Percentiles rank a stretch among this genome's conserved stretches.
phyloP scores from a whole-genome alignment of 805 yeast species.

The Candida parachauliodes region DNA sequence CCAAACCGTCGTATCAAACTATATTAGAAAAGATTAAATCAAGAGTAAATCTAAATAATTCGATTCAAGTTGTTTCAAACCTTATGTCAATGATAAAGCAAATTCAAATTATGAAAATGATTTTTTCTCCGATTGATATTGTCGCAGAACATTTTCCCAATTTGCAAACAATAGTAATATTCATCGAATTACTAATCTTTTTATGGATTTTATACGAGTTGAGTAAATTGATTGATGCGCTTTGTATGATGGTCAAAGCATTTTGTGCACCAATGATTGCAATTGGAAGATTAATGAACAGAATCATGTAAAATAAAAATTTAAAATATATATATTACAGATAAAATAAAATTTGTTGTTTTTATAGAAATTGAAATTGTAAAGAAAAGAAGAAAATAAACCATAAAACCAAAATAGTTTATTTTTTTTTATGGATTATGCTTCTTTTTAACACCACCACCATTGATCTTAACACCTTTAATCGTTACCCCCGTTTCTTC shows the following conservation, averaged over 20 bases:
- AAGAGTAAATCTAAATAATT: slow-evolving; percentile 12
- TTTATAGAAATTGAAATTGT: no score
- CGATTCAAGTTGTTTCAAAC: slow-evolving; percentile 26
- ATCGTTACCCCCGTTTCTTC: slow-evolving; percentile 44
- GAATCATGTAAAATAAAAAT: slow-evolving; percentile 26
- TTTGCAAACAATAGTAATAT: slow-evolving; percentile 37
- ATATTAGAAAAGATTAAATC: neutral
- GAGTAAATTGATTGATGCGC: slow-evolving; percentile 38
- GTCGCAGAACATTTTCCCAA: slow-evolving; percentile 34
- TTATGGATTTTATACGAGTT: slow-evolving; percentile 41
- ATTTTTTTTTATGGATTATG: neutral
- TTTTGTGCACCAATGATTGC: slow-evolving; percentile 47
- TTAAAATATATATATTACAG: slow-evolving; percentile 7
- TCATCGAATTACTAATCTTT: slow-evolving; percentile 35
- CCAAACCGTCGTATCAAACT: neutral
- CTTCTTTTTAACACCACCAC: slow-evolving; percentile 20
- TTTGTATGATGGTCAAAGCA: slow-evolving; percentile 43
- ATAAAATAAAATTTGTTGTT: neutral
- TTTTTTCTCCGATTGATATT: slow-evolving; percentile 40
- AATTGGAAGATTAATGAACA: slow-evolving; percentile 40
- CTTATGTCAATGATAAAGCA: slow-evolving; percentile 30
- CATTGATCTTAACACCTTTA: slow-evolving; percentile 40
- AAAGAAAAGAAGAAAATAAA: neutral
- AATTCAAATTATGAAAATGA: slow-evolving; percentile 31
- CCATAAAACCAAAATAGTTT: neutral